These are phyloP conservation scores for Aspergillus bridgeri DNA, from an alignment of 495 filamentous ascomycete genomes.

Conservation along the genomic window DNA sequence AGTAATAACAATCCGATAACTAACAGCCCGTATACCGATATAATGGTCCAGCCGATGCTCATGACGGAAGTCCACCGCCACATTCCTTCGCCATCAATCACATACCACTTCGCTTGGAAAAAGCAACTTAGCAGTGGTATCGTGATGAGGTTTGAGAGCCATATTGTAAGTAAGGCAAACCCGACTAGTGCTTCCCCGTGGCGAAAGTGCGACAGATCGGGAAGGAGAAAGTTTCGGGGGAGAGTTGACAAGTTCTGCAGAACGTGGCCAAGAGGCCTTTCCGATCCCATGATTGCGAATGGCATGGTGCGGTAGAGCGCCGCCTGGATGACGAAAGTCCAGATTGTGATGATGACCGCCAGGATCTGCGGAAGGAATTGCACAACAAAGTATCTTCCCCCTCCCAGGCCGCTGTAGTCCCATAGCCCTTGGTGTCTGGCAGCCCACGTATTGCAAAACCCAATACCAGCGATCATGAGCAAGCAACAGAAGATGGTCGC, in stretches of 20 bases:
- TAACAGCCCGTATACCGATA: constrained; percentile 68
- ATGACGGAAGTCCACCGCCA: constrained; percentile 81
- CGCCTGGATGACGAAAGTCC: constrained; percentile 67
- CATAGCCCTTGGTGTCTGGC: constrained; percentile 59
- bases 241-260: constrained; percentile 43
- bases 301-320: constrained; percentile 76
- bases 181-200: constrained; percentile 54
- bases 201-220: constrained; percentile 54
- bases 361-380: constrained; percentile 77
- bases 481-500: constrained; percentile 57
- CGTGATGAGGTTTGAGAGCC: constrained; percentile 60
- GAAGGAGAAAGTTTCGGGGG: constrained; percentile 53
- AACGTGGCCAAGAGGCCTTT: constrained; percentile 32
- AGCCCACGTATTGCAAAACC: constrained; percentile 73
- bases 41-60: constrained; percentile 72
- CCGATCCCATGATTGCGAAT: constrained; percentile 69
- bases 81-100: constrained; percentile 33
- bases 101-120: constrained; percentile 57
- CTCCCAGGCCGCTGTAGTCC: constrained; percentile 61
- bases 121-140: constrained; percentile 62
- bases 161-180: constrained; percentile 52
- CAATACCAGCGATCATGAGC: constrained; percentile 66
- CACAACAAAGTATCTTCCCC: constrained; percentile 78
- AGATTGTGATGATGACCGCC: constrained; percentile 68
- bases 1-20: constrained; percentile 55